A percentile compares a stretch with the other conserved stretches of the same genome.
phyloP scores from a whole-genome alignment of 2,329 filamentous ascomycete genomes.

The Ampelomyces quisqualis region DNA sequence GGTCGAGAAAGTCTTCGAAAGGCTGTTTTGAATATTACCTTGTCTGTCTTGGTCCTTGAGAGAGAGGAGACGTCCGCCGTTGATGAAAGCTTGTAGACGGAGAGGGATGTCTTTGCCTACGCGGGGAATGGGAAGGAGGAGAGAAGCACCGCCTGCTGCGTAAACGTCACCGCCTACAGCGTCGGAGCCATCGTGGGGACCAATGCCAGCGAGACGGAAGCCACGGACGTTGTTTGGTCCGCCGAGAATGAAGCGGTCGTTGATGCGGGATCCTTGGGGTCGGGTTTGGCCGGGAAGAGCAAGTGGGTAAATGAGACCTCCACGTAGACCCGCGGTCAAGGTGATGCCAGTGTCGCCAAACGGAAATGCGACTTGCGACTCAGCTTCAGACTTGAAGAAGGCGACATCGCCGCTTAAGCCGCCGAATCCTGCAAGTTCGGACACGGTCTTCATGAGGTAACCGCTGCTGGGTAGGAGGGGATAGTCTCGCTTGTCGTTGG shows the following conservation, averaged over 20 bases:
- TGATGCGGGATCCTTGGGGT: slow-evolving; percentile 73
- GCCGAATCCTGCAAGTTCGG: slow-evolving; percentile 86
- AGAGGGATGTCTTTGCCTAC: slow-evolving; percentile 81
- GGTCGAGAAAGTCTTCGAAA: slow-evolving; percentile 66
- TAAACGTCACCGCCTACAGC: slow-evolving; percentile 90
- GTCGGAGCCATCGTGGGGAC: slow-evolving; percentile 82
- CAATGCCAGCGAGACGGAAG: slow-evolving; percentile 85
- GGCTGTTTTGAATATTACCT: slow-evolving; percentile 54
- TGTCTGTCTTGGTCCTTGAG: slow-evolving; percentile 57
- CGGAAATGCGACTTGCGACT: slow-evolving; percentile 74
- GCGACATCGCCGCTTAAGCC: slow-evolving; percentile 83
- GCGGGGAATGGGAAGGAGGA: slow-evolving; percentile 81
- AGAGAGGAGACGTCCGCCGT: slow-evolving; percentile 81
- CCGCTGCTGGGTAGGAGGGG: slow-evolving; percentile 80
- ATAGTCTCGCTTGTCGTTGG: slow-evolving; percentile 77
- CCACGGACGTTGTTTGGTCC: slow-evolving; percentile 93
- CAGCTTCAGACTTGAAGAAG: slow-evolving; percentile 91
- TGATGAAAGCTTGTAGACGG: slow-evolving; percentile 86
- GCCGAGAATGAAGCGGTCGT: slow-evolving; percentile 92
- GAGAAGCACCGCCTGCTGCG: slow-evolving; percentile 81
- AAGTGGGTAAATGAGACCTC: slow-evolving; percentile 81
- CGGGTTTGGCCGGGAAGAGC: slow-evolving; percentile 59
- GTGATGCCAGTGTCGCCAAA: slow-evolving; percentile 76
- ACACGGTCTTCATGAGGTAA: slow-evolving; percentile 73
- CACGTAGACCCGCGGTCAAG: slow-evolving; percentile 76